Evolutionary conservation across 1,139 yeast species (phyloP), one percentile per base, ranked within the genome.

Genomic region (Saccharomyces pastorianus): DNA sequence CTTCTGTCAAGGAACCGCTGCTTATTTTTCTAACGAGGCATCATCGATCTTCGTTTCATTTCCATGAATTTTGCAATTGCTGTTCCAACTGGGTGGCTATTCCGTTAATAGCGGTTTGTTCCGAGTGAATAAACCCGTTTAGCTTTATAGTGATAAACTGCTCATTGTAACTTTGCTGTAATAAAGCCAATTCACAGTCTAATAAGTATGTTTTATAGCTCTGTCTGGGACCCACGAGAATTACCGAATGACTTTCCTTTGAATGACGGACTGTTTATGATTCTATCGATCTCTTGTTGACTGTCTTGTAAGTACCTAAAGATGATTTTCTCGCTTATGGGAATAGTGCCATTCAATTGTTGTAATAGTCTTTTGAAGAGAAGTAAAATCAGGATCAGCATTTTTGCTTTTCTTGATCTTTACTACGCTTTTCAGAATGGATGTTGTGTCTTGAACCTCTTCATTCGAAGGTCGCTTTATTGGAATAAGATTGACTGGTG

Each of bases 41-140:
- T 46, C 41, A 34, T 42, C 50, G 4, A 25, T 31, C 27, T 54
- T 53, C 23, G 48, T 17, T 25, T 42, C 49, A 11, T 49, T 50
- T 8, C 58, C 61, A 32, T 62, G 63, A 26, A 68, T 50, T 46
- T 60, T 63, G 60, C 47, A 77, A 63, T 50, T 75, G 76, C 56
- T 72, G 64, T 60, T 88, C 95, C 52, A 93, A 72, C 68, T 91
- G 98, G 48, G 86, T 75, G 0, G 96, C 96, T 55, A 93, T 86
- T 60, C 89, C 95, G 52, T 93, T 77, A 9, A 93, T 78, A 0
- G 98, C 98, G 53, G 80, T 74, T 51, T 76, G 78, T 64, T 93
- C 99, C 2, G 79, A 68, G 64, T 88, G 96, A 2, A 85, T 77
- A 34, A 78, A 72, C 0, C 97, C 96, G 57, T 85, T 83, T 46